These are phyloP conservation scores for Aspergillus brunneoviolaceus DNA, from an alignment of 2,329 filamentous ascomycete genomes.

Conservation along the genomic window DNA sequence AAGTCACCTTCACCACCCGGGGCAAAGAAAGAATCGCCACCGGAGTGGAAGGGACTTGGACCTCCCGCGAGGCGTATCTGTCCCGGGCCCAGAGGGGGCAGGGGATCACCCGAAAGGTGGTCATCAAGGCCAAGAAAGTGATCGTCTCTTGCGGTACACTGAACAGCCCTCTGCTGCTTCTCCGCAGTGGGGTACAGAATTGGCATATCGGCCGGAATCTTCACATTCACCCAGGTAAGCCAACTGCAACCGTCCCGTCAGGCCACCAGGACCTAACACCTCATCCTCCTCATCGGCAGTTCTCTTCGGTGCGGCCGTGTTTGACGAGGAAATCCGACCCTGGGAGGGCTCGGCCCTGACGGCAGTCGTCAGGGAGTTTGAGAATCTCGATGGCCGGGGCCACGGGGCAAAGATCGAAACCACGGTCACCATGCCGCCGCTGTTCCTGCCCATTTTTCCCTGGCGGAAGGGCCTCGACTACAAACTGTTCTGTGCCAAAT, in stretches of 20 bases:
- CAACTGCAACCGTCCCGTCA: too few species aligned
- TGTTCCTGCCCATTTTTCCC: constrained; percentile 61
- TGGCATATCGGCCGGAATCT: constrained; percentile 78
- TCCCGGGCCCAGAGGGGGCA: constrained; percentile 40
- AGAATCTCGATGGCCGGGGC: constrained; percentile 75
- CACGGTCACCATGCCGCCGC: constrained; percentile 70
- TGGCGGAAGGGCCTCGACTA: constrained; percentile 69
- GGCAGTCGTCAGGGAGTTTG: constrained; percentile 72
- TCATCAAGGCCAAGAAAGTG: constrained; percentile 76
- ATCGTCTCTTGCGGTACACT: constrained; percentile 76
- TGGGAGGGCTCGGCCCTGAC: constrained; percentile 82
- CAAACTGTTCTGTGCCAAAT: constrained; percentile 68
- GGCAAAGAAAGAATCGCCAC: constrained; percentile 58
- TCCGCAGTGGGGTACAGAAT: constrained; percentile 78
- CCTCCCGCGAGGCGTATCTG: constrained; percentile 64
- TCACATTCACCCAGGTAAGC: constrained; percentile 66
- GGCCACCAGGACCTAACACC: too few species aligned
- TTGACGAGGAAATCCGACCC: constrained; percentile 66
- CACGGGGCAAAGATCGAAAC: constrained; percentile 83
- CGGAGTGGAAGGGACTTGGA: constrained; percentile 75
- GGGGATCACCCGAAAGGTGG: constrained; percentile 58
- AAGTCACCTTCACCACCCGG: constrained; percentile 63
- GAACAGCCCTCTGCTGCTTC: constrained; percentile 72
- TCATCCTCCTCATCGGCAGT: constrained; percentile 27
- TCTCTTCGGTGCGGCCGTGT: constrained; percentile 56